Evolutionary conservation across 108 stramenopile species (phyloP).

Genomic region (Chaetoceros muelleri): DNA sequence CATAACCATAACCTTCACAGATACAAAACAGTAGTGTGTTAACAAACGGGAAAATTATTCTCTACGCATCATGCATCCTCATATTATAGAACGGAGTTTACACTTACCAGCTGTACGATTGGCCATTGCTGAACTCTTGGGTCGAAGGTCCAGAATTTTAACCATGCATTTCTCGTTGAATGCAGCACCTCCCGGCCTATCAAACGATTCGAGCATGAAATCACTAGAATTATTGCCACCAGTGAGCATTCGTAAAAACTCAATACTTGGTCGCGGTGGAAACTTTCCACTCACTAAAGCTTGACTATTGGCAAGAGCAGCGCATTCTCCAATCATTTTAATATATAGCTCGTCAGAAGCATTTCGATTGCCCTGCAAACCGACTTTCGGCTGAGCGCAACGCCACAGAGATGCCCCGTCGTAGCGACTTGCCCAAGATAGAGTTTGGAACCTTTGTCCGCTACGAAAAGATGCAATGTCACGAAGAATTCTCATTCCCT

Average conservation of each 20-base stretch:
- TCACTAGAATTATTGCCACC: conserved; percentile 34
- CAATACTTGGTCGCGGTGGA: conserved; percentile 5
- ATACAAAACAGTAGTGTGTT: background rate
- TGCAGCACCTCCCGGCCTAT: conserved; percentile 3
- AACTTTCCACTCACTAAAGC: conserved; percentile 11
- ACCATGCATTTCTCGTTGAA: conserved; percentile 26
- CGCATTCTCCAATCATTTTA: conserved; percentile 58
- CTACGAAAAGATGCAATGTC: conserved; percentile 76
- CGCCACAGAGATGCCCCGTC: conserved; percentile 88
- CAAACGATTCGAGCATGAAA: conserved; percentile 25
- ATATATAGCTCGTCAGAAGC: conserved; percentile 76
- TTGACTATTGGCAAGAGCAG: conserved; percentile 44
- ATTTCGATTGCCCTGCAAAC: conserved; percentile 83
- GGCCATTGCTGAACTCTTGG: conserved; percentile 73
- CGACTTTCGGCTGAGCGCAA: conserved; percentile 93
- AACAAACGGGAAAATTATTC: background rate
- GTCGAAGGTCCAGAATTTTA: conserved; percentile 85
- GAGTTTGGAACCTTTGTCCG: conserved; percentile 79
- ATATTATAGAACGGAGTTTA: background rate
- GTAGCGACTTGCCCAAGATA: conserved; percentile 72
- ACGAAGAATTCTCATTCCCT: conserved; percentile 41
- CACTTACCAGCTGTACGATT: conserved; percentile 63
- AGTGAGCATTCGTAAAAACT: conserved; percentile 40
- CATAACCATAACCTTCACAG: conserved; percentile 76
- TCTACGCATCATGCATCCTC: background rate